These are phyloP conservation scores for Actinomucor elegans DNA, from an alignment of 371 early-diverging fungal species.

Conservation along the genomic window DNA sequence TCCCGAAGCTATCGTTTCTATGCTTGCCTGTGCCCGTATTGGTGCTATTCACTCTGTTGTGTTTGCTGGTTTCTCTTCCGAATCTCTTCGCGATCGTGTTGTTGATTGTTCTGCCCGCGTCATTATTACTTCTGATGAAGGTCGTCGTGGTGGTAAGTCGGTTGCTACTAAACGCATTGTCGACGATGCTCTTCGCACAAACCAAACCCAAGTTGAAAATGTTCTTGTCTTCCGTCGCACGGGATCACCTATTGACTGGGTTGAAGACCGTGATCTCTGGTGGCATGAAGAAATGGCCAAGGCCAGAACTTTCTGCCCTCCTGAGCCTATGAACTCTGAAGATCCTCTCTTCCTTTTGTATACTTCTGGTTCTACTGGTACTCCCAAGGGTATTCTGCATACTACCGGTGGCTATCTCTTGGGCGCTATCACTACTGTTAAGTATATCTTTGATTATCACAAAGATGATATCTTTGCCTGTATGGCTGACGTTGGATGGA, in stretches of 20 bases:
- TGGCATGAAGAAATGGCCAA: conserved; percentile 82
- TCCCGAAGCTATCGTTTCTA: conserved; percentile 88
- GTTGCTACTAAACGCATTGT: conserved; percentile 90
- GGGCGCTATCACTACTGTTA: conserved; percentile 82
- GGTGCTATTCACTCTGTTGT: conserved; percentile 91
- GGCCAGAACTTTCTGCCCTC: conserved; percentile 79
- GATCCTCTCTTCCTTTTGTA: conserved; percentile 97
- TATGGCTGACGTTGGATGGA: conserved; percentile 82
- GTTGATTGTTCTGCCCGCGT: conserved; percentile 75
- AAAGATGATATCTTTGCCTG: conserved; percentile 81
- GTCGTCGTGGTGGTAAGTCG: conserved; percentile 86
- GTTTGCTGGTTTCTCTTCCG: conserved; percentile 92
- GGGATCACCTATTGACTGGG: conserved; percentile 75
- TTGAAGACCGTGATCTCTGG: conserved; percentile 78
- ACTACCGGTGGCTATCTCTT: conserved; percentile 94
- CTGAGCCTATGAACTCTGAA: conserved; percentile 84
- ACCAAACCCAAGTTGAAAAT: conserved; percentile 73
- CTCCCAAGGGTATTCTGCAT: conserved; percentile 92
- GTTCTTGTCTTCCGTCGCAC: conserved; percentile 91
- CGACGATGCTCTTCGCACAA: conserved; percentile 76
- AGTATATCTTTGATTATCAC: conserved; percentile 90
- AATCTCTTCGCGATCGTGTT: conserved; percentile 85
- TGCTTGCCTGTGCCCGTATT: conserved; percentile 93
- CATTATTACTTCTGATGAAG: conserved; percentile 85
- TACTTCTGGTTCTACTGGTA: conserved; percentile 94